These are phyloP conservation scores for Emergomyces africanus DNA, from an alignment of 2,329 filamentous ascomycete genomes.

Conservation along the genomic window DNA sequence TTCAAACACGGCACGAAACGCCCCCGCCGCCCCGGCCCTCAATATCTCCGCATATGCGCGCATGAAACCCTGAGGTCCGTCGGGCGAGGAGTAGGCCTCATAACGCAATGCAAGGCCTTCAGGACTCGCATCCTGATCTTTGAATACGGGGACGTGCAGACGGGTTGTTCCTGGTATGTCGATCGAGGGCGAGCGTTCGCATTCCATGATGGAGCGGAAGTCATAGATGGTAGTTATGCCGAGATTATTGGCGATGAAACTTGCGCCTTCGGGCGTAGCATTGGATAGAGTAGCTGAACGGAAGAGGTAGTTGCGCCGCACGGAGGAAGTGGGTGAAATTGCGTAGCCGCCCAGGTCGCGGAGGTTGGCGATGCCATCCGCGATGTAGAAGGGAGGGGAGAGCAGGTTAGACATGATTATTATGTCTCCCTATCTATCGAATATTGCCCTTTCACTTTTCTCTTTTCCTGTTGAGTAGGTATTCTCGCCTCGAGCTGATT, in stretches of 20 bases:
- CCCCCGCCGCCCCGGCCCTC: slow-evolving; percentile 46
- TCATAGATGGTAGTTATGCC: slow-evolving; percentile 57
- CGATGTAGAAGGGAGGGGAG: slow-evolving; percentile 10
- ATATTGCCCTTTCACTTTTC: background rate
- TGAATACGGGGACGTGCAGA: slow-evolving; percentile 54
- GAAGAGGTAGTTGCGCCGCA: slow-evolving; percentile 48
- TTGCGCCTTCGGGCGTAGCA: slow-evolving; percentile 42
- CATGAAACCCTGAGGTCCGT: slow-evolving; percentile 50
- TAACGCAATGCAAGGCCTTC: slow-evolving; percentile 51
- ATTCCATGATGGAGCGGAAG: slow-evolving; percentile 44
- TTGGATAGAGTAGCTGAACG: slow-evolving; percentile 56
- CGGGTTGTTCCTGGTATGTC: slow-evolving; percentile 41
- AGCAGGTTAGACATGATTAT: slow-evolving; percentile 5
- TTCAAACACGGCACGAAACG: slow-evolving; percentile 47
- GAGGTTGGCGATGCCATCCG: slow-evolving; percentile 54
- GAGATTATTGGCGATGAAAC: slow-evolving; percentile 37
- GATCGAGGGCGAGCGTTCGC: slow-evolving; percentile 28
- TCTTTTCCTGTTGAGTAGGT: background rate
- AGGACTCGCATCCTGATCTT: slow-evolving; percentile 49
- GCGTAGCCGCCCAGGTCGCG: slow-evolving; percentile 53
- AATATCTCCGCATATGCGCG: slow-evolving; percentile 56
- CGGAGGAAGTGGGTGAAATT: slow-evolving; percentile 22
- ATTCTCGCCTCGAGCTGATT: background rate
- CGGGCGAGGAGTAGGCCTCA: slow-evolving; percentile 44
- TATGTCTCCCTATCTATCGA: background rate